phyloP scores from a whole-genome alignment of 169 alveolate genomes.

The Toxoplasma gondii region DNA sequence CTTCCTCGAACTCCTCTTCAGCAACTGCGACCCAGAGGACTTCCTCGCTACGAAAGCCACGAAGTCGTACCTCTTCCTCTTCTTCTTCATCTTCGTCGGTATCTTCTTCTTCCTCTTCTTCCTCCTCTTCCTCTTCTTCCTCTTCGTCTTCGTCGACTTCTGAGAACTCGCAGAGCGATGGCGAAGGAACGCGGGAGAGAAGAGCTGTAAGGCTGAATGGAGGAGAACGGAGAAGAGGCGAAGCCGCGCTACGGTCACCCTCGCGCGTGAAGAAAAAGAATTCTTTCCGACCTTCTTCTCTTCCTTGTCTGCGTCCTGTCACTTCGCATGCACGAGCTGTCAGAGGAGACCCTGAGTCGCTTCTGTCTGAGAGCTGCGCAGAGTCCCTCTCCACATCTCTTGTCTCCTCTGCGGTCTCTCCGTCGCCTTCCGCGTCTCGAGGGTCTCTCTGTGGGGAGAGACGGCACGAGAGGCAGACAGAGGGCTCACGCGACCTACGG shows the following conservation, averaged over 20 bases:
- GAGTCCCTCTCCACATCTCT: not conserved
- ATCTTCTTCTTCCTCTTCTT: constrained; percentile 17
- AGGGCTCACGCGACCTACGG: not conserved
- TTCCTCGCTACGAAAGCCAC: too few relatives aligned
- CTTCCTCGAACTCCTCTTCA: not conserved
- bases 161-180: not conserved
- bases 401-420: not conserved
- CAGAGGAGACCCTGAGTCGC: not conserved
- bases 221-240: not conserved
- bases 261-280: not conserved
- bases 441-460: not conserved
- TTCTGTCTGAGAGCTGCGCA: not conserved
- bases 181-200: too few relatives aligned
- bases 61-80: not conserved
- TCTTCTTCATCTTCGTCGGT: not conserved
- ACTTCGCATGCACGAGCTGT: not conserved
- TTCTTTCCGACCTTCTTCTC: not conserved
- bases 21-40: not conserved
- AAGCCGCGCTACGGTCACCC: not conserved
- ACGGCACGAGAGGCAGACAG: not conserved
- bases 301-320: not conserved
- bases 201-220: not conserved
- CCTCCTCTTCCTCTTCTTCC: not conserved
- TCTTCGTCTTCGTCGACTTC: not conserved
- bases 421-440: not conserved